phyloP scores from a whole-genome alignment of 805 yeast genomes.

The Hanseniaspora vineae region DNA sequence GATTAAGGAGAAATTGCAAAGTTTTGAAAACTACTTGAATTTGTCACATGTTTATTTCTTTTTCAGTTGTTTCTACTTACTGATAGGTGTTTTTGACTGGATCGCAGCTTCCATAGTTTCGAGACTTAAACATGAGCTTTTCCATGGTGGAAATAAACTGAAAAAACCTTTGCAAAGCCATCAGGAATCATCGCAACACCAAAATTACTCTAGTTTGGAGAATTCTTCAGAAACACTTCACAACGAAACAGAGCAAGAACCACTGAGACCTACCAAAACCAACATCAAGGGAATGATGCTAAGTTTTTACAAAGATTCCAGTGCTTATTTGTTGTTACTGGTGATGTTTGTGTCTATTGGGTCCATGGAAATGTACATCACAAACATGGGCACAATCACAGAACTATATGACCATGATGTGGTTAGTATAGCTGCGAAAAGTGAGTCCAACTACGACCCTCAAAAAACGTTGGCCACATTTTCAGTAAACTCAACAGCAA shows the following conservation, averaged over 20 bases:
- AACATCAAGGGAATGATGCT: slow-evolving; percentile 2
- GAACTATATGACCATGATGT: slow-evolving; percentile 14
- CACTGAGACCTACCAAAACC: background rate
- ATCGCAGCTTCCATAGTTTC: slow-evolving; percentile 52
- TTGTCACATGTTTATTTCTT: slow-evolving; percentile 38
- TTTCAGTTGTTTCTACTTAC: slow-evolving; percentile 39
- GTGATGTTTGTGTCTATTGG: slow-evolving; percentile 64
- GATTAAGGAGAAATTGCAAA: no score
- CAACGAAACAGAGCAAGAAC: background rate
- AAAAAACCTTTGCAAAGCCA: no score
- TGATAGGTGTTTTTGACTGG: slow-evolving; percentile 49
- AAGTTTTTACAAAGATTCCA: background rate
- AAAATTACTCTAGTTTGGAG: no score
- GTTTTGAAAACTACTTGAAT: slow-evolving; percentile 23
- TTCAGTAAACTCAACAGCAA: slow-evolving; percentile 39
- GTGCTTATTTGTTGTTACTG: slow-evolving; percentile 44
- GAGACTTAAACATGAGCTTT: slow-evolving; percentile 22
- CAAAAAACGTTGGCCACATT: slow-evolving; percentile 7
- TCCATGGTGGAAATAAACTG: no score
- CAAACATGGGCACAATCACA: slow-evolving; percentile 70
- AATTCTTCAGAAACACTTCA: background rate
- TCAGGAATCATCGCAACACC: no score
- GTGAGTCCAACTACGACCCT: slow-evolving; percentile 10
- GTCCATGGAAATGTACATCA: slow-evolving; percentile 73
- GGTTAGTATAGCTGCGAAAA: background rate